phyloP scores from a whole-genome alignment of 177 flowering plant species.

The Vitis hybrid region DNA sequence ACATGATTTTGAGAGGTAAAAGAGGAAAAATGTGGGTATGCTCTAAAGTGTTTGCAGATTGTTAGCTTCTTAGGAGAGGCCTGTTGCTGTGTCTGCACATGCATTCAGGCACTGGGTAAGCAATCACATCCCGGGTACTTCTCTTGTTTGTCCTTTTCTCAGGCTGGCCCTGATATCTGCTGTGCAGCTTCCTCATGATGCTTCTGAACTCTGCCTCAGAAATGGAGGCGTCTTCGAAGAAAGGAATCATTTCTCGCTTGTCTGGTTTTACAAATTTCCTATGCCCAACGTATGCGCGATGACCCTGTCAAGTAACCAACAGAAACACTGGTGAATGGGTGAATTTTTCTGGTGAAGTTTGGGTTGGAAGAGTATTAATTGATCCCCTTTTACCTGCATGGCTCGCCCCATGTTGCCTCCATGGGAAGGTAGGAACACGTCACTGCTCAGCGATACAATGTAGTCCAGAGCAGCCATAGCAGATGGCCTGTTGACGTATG shows the following conservation, averaged over 20 bases:
- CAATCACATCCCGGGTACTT: constrained; percentile 52
- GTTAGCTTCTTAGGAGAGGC: constrained; percentile 7
- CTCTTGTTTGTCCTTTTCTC: constrained; percentile 40
- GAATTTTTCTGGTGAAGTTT: too few species aligned
- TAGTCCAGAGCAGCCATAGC: constrained; percentile 75
- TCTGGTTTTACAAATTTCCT: constrained; percentile 64
- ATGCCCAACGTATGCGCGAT: constrained; percentile 74
- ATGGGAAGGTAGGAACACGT: constrained; percentile 73
- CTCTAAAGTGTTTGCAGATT: too few species aligned
- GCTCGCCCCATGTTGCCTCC: constrained; percentile 84
- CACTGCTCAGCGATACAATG: constrained; percentile 67
- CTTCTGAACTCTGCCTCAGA: constrained; percentile 39
- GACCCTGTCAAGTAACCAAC: constrained; percentile 42
- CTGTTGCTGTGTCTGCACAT: constrained; percentile 43
- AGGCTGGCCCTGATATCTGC: constrained; percentile 47
- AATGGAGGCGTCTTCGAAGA: constrained; percentile 35
- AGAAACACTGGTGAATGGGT: background rate
- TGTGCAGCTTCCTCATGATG: constrained; percentile 40
- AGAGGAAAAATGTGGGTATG: too few species aligned
- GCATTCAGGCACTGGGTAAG: constrained; percentile 72
- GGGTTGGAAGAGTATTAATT: too few species aligned
- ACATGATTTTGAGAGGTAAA: too few species aligned
- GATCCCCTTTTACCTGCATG: constrained; percentile 42
- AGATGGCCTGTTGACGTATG: constrained; percentile 48
- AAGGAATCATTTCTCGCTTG: constrained; percentile 52